Base-by-base conservation (phyloP, 345 rosid genomes). In the Theobroma cacao region DNA sequence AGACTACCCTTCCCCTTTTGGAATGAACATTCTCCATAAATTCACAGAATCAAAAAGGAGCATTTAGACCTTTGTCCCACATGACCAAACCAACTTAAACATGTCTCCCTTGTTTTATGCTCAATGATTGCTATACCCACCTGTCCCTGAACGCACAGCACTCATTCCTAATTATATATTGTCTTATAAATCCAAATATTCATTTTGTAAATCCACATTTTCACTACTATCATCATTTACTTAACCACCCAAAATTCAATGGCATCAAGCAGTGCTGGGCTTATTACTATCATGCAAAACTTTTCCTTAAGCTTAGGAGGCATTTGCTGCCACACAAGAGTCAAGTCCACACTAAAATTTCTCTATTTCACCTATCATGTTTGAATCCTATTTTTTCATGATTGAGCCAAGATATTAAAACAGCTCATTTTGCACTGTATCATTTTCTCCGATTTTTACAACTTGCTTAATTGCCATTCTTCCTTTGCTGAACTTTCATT, bases 261-360 rank as follows among this genome's bases (percentile, higher is more conserved):
- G 31, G 60, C 15, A 71, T 71, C 30, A 50, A 71, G 60, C 9
- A 50, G 28, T 18, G 4, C 18, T 18, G 60, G 59, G 13, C 26
- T 48, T 50, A 26, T 70, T 18, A 28, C 58, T 30, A 70, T 47
- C 74, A 70, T 48, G 75, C 26, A 71, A 26, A 71, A 71, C 13
- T 48, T 22, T 48, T 28, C 40, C 43, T 18, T 71, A 31, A 71
- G 41, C 26, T 71, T 48, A 70, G 9, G 41, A 50, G 75, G 28
- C 17, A 48, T 50, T 48, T 31, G 41, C 17, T 12, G 63, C 13
- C 34, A 59, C 34, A 26, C 63, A 1, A 28, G 38, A 36, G 4
- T 59, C 34, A 59, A 59, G 34, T 3, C 62, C 31, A 15, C 17
- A 26, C 7, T 55, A 55, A 18, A 70, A 47, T 28, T 31, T 71